Conservation (phyloP, 2,329 filamentous ascomycete species). For the Talaromyces atroroseus region DNA sequence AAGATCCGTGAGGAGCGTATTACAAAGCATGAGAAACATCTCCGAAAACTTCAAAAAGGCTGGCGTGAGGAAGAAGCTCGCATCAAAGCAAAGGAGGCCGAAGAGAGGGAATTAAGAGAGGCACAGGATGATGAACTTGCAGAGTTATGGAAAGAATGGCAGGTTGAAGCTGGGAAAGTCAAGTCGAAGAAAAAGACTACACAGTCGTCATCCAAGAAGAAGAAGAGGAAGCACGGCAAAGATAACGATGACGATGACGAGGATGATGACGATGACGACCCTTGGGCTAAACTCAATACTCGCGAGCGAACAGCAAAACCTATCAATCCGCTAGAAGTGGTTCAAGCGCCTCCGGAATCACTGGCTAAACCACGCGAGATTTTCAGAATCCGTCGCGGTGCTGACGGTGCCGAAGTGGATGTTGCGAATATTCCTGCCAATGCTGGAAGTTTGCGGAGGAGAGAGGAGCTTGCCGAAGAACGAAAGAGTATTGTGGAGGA, state of each 20-base stretch:
- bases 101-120: constrained; percentile 74
- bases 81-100: constrained; percentile 68
- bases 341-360: constrained; percentile 69
- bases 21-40: constrained; percentile 78
- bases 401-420: constrained; percentile 60
- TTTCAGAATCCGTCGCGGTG: constrained; percentile 60
- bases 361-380: constrained; percentile 57
- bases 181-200: constrained; percentile 39
- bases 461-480: constrained; percentile 67
- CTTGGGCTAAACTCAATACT: constrained; percentile 69
- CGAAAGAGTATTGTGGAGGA: constrained; percentile 66
- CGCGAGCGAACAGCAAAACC: constrained; percentile 38
- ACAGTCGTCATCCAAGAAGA: constrained; percentile 32
- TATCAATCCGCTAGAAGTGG: constrained; percentile 48
- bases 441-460: constrained; percentile 64
- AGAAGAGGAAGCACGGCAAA: constrained; percentile 40
- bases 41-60: constrained; percentile 55
- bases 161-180: constrained; percentile 48
- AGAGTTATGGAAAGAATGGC: constrained; percentile 60
- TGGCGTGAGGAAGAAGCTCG: constrained; percentile 53
- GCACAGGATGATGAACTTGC: constrained; percentile 63
- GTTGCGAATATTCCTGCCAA: constrained; percentile 64
- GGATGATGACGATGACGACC: constrained; percentile 50
- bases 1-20: constrained; percentile 51
- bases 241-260: constrained; percentile 24